Percentiles rank a stretch among this genome's conserved stretches.
These are phyloP conservation scores for Lyophyllum decastes DNA, from an alignment of 768 basidiomycete species.

Conservation along the genomic window DNA sequence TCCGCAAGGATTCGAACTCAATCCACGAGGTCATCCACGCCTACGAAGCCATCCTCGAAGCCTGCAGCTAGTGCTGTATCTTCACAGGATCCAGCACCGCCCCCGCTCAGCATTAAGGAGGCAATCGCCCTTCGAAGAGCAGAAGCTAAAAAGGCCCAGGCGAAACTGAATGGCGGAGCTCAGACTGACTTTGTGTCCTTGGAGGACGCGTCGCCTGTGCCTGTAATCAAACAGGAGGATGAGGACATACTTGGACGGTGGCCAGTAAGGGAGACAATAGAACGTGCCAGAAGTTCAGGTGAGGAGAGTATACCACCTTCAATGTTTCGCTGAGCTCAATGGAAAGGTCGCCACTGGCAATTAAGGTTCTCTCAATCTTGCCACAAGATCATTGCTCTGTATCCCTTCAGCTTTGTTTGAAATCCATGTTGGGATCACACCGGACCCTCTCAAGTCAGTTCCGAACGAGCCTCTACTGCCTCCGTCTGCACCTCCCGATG, in stretches of 20 bases:
- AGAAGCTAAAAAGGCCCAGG: constrained; percentile 67
- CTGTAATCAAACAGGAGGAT: constrained; percentile 34
- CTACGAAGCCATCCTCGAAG: constrained; percentile 19
- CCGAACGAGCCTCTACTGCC: constrained; percentile 58
- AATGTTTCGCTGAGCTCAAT: constrained; percentile 46
- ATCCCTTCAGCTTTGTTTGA: constrained; percentile 80
- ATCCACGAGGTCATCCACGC: constrained; percentile 24
- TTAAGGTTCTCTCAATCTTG: constrained; percentile 73
- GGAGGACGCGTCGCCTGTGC: constrained; percentile 49
- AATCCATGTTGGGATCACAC: constrained; percentile 74
- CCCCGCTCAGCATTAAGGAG: constrained; percentile 62
- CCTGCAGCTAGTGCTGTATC: constrained; percentile 9
- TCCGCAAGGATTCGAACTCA: constrained; percentile 22
- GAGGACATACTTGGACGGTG: constrained; percentile 65
- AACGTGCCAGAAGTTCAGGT: constrained; percentile 79
- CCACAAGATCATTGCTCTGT: constrained; percentile 71
- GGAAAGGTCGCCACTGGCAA: constrained; percentile 33
- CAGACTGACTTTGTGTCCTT: constrained; percentile 40
- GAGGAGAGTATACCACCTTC: constrained; percentile 28
- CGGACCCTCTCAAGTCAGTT: constrained; percentile 67
- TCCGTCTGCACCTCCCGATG: constrained; percentile 32
- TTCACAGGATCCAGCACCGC: constrained; percentile 6
- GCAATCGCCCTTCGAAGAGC: constrained; percentile 80
- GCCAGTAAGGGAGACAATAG: constrained; percentile 73
- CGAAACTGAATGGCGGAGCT: constrained; percentile 24